Evolutionary conservation across 768 basidiomycete genomes (phyloP).

Genomic region (Mycena amicta): DNA sequence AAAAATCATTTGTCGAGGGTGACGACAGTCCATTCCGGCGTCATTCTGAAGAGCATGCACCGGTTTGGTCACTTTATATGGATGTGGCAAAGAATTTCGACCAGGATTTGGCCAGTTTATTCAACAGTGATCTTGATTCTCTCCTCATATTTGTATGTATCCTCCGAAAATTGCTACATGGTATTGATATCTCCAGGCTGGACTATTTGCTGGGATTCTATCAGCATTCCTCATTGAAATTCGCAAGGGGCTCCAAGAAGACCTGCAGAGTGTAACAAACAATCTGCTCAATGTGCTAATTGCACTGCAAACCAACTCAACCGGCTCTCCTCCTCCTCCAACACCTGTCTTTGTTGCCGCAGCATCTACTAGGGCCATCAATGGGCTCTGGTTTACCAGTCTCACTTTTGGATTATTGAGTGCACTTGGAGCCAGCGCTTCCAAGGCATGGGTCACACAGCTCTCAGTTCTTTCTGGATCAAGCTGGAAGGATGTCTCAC

Average conservation of each 20-base stretch:
- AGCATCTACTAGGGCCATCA: not conserved
- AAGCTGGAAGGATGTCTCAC: not conserved
- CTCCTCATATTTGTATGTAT: slow-evolving; percentile 4
- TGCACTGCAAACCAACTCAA: not conserved
- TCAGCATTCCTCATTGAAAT: slow-evolving; percentile 7
- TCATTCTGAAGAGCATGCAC: slow-evolving; percentile 2
- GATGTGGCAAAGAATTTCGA: not conserved
- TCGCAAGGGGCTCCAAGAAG: slow-evolving; percentile 1
- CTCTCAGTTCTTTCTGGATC: not conserved
- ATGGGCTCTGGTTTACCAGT: slow-evolving; percentile 9
- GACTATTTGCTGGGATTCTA: slow-evolving; percentile 6
- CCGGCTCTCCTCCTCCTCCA: too few species aligned
- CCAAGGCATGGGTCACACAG: slow-evolving; percentile 7
- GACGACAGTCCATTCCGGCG: too few species aligned
- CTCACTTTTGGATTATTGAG: slow-evolving; percentile 2
- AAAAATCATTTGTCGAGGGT: too few species aligned
- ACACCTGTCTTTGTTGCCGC: not conserved
- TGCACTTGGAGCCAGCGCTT: slow-evolving; percentile 3
- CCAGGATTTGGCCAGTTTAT: not conserved
- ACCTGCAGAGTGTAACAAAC: slow-evolving; percentile 2
- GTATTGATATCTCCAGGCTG: not conserved
- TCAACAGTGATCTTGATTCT: slow-evolving; percentile 5
- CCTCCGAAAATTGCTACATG: not conserved
- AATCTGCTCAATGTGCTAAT: not conserved
- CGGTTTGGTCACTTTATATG: slow-evolving; percentile 1